phyloP scores from a whole-genome alignment of 2,329 filamentous ascomycete genomes.

The Sphaerulina populicola region DNA sequence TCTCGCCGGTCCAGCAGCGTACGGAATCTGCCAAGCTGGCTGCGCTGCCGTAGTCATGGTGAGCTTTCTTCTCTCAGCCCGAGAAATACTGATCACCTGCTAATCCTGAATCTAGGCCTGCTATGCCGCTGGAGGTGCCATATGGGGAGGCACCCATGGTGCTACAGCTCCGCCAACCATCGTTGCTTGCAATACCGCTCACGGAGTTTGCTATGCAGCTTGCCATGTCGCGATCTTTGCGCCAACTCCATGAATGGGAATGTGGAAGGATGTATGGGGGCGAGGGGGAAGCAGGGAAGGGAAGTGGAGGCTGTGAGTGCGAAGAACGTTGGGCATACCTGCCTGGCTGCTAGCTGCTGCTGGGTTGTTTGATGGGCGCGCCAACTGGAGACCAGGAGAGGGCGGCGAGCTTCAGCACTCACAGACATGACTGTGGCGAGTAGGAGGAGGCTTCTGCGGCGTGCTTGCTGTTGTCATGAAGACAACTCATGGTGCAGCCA shows the following conservation, averaged over 20 bases:
- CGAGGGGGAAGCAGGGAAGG: neutral
- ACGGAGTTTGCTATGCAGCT: slow-evolving; percentile 40
- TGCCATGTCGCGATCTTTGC: slow-evolving; percentile 32
- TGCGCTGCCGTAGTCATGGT: slow-evolving; percentile 38
- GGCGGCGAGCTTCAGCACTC: too few relatives aligned
- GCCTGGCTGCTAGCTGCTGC: too few relatives aligned
- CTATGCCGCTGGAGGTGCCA: slow-evolving; percentile 39
- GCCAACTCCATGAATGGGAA: slow-evolving; percentile 6
- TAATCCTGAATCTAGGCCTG: slow-evolving; percentile 30
- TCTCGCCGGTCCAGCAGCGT: slow-evolving; percentile 22
- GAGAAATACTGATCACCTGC: too few relatives aligned
- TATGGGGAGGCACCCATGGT: slow-evolving; percentile 36
- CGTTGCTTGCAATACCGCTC: slow-evolving; percentile 40
- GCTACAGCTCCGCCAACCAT: slow-evolving; percentile 37
- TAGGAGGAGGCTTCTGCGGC: too few relatives aligned
- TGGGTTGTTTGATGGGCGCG: too few relatives aligned
- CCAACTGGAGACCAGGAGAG: too few relatives aligned
- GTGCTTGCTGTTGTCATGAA: too few relatives aligned
- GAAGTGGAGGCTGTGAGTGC: too few relatives aligned
- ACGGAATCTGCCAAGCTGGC: slow-evolving; percentile 43
- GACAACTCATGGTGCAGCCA: too few relatives aligned
- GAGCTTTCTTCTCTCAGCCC: too few relatives aligned
- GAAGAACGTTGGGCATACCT: too few relatives aligned
- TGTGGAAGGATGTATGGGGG: neutral
- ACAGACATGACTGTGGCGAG: too few relatives aligned